These are phyloP conservation scores for Solanum chacoense DNA, from an alignment of 305 asterid genomes.

Conservation along the genomic window DNA sequence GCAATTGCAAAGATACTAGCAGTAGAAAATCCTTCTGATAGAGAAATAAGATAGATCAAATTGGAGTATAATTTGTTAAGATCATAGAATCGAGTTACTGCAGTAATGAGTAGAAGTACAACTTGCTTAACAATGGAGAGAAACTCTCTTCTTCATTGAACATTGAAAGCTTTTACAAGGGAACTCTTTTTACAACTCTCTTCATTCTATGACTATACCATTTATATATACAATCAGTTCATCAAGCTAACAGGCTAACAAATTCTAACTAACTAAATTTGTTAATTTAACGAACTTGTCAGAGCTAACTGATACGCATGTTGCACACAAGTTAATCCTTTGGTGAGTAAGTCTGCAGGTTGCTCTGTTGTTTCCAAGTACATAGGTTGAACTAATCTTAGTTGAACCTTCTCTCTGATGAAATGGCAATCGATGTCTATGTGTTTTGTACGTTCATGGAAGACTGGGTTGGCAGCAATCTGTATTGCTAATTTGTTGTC, in stretches of 20 bases:
- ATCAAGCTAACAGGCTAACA: not conserved
- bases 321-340: not conserved
- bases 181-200: not conserved
- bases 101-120: not conserved
- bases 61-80: not conserved
- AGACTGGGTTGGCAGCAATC: not conserved
- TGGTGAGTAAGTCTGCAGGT: not conserved
- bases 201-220: not conserved
- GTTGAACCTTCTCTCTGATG: not conserved
- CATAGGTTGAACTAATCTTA: not conserved
- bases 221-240: not conserved
- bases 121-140: not conserved
- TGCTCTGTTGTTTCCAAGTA: not conserved
- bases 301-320: not conserved
- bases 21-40: not conserved
- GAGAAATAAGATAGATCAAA: not conserved
- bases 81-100: not conserved
- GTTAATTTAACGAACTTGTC: not conserved
- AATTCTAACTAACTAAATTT: not conserved
- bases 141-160: not conserved
- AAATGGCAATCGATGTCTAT: not conserved
- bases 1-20: not conserved
- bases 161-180: not conserved
- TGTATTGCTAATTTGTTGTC: not conserved
- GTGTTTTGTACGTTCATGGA: not conserved